phyloP scores from a whole-genome alignment of 768 basidiomycete genomes.

The Lactifluus volemus region DNA sequence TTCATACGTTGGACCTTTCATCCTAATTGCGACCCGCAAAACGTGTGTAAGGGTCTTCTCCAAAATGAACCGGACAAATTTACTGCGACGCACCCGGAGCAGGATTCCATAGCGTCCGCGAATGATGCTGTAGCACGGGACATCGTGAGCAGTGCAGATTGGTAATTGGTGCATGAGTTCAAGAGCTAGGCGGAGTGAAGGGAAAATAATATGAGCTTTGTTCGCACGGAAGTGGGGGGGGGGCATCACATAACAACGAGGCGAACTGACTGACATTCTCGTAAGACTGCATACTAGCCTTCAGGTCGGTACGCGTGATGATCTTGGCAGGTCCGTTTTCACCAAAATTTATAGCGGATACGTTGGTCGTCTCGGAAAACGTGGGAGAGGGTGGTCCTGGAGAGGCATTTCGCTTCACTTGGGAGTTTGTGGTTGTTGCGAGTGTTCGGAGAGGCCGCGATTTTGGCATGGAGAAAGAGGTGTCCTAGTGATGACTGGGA shows the following conservation, averaged over 20 bases:
- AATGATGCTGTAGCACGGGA: conserved; percentile 77
- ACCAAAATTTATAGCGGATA: conserved; percentile 70
- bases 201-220: background rate
- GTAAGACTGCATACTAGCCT: conserved; percentile 68
- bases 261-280: conserved; percentile 64
- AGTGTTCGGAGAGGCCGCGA: conserved; percentile 51
- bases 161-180: conserved; percentile 68
- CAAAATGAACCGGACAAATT: background rate
- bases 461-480: conserved; percentile 34
- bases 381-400: conserved; percentile 73
- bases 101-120: conserved; percentile 79
- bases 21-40: conserved; percentile 29
- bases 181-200: conserved; percentile 46
- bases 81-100: conserved; percentile 54
- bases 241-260: background rate
- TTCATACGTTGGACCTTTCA: conserved; percentile 77
- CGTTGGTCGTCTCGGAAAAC: conserved; percentile 73
- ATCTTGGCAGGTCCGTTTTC: conserved; percentile 69
- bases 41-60: background rate
- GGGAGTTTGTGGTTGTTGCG: conserved; percentile 28
- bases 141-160: conserved; percentile 70
- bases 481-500: background rate
- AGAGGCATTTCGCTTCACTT: conserved; percentile 33
- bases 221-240: background rate
- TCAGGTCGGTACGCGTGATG: conserved; percentile 72